Percentiles rank a stretch among this genome's conserved stretches.
Conservation (phyloP, 495 filamentous ascomycete species). For the Penicillium cinerascens region DNA sequence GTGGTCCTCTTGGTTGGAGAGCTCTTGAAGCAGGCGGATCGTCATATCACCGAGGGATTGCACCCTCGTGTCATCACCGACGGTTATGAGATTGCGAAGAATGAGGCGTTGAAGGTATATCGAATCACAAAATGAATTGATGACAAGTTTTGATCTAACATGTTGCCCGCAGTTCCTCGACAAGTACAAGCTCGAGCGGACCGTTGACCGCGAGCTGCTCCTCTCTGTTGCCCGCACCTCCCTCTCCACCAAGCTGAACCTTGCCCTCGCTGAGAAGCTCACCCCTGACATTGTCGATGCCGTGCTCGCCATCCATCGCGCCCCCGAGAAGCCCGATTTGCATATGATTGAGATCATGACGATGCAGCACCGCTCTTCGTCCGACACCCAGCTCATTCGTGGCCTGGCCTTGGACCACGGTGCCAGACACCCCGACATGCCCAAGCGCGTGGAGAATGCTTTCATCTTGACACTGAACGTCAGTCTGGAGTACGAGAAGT, state of each 20-base stretch:
- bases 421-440: slow-evolving; percentile 97
- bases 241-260: slow-evolving; percentile 89
- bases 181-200: slow-evolving; percentile 78
- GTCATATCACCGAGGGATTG: slow-evolving; percentile 89
- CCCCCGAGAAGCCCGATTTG: slow-evolving; percentile 88
- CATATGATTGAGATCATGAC: slow-evolving; percentile 99
- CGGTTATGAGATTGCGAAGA: slow-evolving; percentile 96
- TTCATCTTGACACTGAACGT: slow-evolving; percentile 95
- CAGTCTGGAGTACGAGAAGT: slow-evolving; percentile 97
- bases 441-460: slow-evolving; percentile 91
- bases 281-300: slow-evolving; percentile 94
- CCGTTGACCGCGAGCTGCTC: slow-evolving; percentile 90
- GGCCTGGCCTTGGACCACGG: slow-evolving; percentile 94
- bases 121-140: background rate
- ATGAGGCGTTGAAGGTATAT: slow-evolving; percentile 76
- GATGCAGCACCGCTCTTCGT: slow-evolving; percentile 96
- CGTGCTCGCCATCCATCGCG: slow-evolving; percentile 86
- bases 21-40: slow-evolving; percentile 93
- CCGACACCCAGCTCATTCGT: slow-evolving; percentile 92
- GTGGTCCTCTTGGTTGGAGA: slow-evolving; percentile 95
- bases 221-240: slow-evolving; percentile 92
- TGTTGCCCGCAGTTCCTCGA: slow-evolving; percentile 74
- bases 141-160: slow-evolving; percentile 9
- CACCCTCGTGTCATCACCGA: slow-evolving; percentile 97
- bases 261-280: slow-evolving; percentile 81